A percentile compares a stretch with the other conserved stretches of the same genome.
Evolutionary conservation across 805 yeast species (phyloP).

Genomic region (Isabelozyma rhagii): DNA sequence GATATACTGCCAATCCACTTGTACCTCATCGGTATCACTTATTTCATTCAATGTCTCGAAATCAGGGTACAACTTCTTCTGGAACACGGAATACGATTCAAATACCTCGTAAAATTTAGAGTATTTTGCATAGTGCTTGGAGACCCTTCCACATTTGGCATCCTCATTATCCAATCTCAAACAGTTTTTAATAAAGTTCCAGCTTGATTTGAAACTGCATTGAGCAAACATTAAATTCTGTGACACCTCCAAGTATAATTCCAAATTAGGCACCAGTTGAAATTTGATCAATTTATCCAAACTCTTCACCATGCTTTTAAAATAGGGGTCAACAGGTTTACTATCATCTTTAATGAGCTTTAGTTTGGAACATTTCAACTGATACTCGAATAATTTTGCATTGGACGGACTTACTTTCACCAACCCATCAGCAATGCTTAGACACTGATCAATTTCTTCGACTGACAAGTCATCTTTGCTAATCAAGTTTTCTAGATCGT

Average conservation of each 20-base stretch:
- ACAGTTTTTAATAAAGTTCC: constrained; percentile 59
- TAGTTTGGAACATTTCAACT: constrained; percentile 21
- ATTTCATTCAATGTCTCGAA: constrained; percentile 12
- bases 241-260: constrained; percentile 21
- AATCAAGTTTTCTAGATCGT: not conserved
- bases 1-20: constrained; percentile 12
- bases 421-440: constrained; percentile 18
- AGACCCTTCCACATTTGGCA: constrained; percentile 51
- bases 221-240: constrained; percentile 45
- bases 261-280: constrained; percentile 23
- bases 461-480: not conserved
- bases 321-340: not conserved
- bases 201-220: constrained; percentile 49
- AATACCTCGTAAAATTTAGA: constrained; percentile 34
- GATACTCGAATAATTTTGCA: constrained; percentile 29
- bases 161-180: constrained; percentile 76
- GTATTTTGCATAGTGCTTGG: constrained; percentile 52
- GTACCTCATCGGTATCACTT: constrained; percentile 14
- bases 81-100: constrained; percentile 42
- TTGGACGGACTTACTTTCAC: constrained; percentile 42
- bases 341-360: constrained; percentile 1
- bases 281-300: constrained; percentile 22
- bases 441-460: constrained; percentile 19
- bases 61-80: constrained; percentile 20
- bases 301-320: constrained; percentile 19